Base-by-base conservation (phyloP, 164 flowering plant species). In the Vitis rotundifolia region DNA sequence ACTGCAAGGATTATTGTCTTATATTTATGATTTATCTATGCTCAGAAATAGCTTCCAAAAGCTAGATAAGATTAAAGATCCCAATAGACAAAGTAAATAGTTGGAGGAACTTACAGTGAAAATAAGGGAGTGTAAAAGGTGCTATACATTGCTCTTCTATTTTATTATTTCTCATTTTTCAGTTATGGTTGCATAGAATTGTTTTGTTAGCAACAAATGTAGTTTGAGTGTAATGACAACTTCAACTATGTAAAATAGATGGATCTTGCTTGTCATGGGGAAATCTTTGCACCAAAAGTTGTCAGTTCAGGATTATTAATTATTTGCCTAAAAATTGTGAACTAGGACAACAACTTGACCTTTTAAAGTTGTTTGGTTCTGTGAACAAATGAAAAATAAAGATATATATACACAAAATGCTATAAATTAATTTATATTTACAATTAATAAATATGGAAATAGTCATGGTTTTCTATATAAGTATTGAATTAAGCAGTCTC, bases 81-180 rank as follows among this genome's bases (percentile, higher is more conserved):
- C 98, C 56, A 93, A 73, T 67, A 82, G 99, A 68, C 97, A 93
- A 80, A 87, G 90, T 76, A 96, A 91, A 75, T 97, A 93, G 76
- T 82, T 96, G 77, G 99, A 96, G 75, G 99, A 95, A 44, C 97
- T 93, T 60, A 87, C 99, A 9, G 97, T 86, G 49, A 91, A 82
- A 84, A 95, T 95, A 98, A 86, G 93, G 76, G 97, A 92, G 69
- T 89, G 95, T 76, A 92, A 92, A 83, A 80, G 94, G 97, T 89
- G 76, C 18, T n/a, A 22, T 22, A 60, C 59, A 13, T 6, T 2
- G 11, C 16, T 47, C 12, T 15, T 18, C n/a, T 16, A 48, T 52
- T 29, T 48, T 15, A 37, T 31, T 19, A 49, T 53, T 4, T 62
- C 7, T 22, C 9, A 10, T 53, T 9, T 3, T 50, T 47, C 53